A percentile compares a stretch with the other conserved stretches of the same genome.
phyloP scores from a whole-genome alignment of 2,329 filamentous ascomycete species.

The Colletotrichum sidae region DNA sequence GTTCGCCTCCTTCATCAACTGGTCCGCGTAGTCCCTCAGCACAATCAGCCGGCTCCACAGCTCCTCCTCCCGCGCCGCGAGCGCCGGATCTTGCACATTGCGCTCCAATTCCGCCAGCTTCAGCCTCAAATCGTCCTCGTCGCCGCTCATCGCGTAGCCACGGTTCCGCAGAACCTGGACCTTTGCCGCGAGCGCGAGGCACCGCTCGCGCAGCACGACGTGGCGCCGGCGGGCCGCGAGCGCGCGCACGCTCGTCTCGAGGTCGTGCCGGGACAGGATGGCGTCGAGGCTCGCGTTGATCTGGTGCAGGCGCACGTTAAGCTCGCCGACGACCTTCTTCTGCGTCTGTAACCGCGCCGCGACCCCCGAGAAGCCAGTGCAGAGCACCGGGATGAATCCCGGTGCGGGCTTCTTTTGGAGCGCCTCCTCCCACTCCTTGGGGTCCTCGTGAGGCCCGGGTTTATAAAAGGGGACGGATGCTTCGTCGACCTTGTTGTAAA shows the following conservation, averaged over 20 bases:
- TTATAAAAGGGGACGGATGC: constrained; percentile 81
- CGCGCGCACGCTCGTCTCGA: constrained; percentile 79
- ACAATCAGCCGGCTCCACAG: constrained; percentile 86
- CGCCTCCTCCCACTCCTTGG: constrained; percentile 86
- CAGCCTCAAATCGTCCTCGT: constrained; percentile 82
- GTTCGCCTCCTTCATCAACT: constrained; percentile 79
- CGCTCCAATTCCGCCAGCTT: constrained; percentile 78
- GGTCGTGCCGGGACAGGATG: constrained; percentile 81
- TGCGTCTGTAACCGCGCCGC: constrained; percentile 80
- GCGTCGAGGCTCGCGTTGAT: constrained; percentile 80
- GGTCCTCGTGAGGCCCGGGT: constrained; percentile 76
- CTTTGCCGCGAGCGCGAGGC: constrained; percentile 79
- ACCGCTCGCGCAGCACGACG: constrained; percentile 77
- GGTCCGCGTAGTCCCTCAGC: constrained; percentile 77
- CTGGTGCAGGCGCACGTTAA: constrained; percentile 80
- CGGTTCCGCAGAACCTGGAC: constrained; percentile 85
- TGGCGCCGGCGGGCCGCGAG: constrained; percentile 80
- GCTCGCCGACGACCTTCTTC: constrained; percentile 74
- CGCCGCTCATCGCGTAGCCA: constrained; percentile 82
- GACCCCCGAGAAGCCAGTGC: constrained; percentile 78
- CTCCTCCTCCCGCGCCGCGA: constrained; percentile 83
- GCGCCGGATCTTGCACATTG: constrained; percentile 77
- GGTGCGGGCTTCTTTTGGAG: constrained; percentile 82
- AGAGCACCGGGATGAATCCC: constrained; percentile 81
- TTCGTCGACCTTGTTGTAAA: constrained; percentile 87